Evolutionary conservation across 2,329 filamentous ascomycete genomes (phyloP).

Genomic region (Colletotrichum caudatum): DNA sequence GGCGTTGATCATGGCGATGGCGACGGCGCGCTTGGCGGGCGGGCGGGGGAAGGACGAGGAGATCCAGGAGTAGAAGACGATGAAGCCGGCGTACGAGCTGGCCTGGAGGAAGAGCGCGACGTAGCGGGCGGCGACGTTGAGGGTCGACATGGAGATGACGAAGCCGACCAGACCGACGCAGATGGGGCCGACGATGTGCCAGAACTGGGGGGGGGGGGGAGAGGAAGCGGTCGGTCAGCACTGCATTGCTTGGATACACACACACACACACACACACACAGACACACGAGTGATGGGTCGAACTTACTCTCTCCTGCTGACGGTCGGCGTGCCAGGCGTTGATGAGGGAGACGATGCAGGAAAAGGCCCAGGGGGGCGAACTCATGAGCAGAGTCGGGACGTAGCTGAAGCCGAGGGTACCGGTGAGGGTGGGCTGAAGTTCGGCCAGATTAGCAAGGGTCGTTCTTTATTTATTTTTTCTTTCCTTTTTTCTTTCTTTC

Average conservation of each 20-base stretch:
- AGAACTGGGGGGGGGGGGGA: constrained; percentile 56
- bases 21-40: constrained; percentile 71
- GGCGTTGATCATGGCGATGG: constrained; percentile 71
- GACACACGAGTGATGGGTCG: not conserved
- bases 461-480: too few relatives aligned
- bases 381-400: constrained; percentile 67
- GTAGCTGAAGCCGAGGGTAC: constrained; percentile 64
- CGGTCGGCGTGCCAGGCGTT: constrained; percentile 69
- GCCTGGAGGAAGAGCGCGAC: constrained; percentile 71
- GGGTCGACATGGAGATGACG: constrained; percentile 69
- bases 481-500: too few relatives aligned
- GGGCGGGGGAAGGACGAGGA: constrained; percentile 68
- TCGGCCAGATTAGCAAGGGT: not conserved
- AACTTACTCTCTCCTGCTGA: constrained; percentile 63
- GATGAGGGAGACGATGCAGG: constrained; percentile 66
- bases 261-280: too few relatives aligned
- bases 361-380: constrained; percentile 69
- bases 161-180: constrained; percentile 67
- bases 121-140: constrained; percentile 68
- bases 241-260: not conserved
- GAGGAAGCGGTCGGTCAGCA: not conserved
- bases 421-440: constrained; percentile 62
- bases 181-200: constrained; percentile 68
- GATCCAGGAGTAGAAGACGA: constrained; percentile 71
- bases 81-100: constrained; percentile 64